phyloP scores from a whole-genome alignment of 371 early-diverging fungal species.

The Circinella umbellata region DNA sequence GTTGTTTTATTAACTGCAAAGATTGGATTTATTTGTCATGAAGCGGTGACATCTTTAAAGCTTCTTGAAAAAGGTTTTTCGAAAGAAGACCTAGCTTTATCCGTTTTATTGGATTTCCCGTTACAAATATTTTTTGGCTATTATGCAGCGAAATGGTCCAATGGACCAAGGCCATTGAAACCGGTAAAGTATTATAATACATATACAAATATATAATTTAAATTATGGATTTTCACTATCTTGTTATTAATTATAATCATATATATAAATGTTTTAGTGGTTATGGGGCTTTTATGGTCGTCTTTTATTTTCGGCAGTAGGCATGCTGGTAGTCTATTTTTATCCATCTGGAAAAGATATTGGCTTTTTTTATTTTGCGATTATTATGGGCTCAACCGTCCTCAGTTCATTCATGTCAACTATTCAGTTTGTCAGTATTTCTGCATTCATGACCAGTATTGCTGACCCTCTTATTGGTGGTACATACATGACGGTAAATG shows the following conservation, averaged over 20 bases:
- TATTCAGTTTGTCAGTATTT: slow-evolving; percentile 95
- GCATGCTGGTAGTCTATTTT: slow-evolving; percentile 83
- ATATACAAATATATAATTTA: no score
- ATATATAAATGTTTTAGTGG: slow-evolving; percentile 67
- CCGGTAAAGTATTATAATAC: slow-evolving; percentile 64
- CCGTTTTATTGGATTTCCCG: slow-evolving; percentile 95
- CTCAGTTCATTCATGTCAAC: slow-evolving; percentile 89
- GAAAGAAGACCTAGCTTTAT: slow-evolving; percentile 92
- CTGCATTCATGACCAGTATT: slow-evolving; percentile 93
- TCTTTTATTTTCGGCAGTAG: slow-evolving; percentile 74
- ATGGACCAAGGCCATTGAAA: slow-evolving; percentile 79
- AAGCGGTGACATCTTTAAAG: slow-evolving; percentile 92
- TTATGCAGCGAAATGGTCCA: slow-evolving; percentile 95
- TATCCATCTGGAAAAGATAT: slow-evolving; percentile 78
- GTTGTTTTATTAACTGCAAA: slow-evolving; percentile 83
- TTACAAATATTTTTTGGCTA: slow-evolving; percentile 96
- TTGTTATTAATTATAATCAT: not conserved
- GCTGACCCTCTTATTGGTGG: slow-evolving; percentile 97
- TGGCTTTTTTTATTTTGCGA: slow-evolving; percentile 73
- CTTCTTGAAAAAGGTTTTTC: slow-evolving; percentile 93
- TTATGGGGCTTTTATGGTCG: slow-evolving; percentile 88
- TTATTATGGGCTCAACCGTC: slow-evolving; percentile 85
- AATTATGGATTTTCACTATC: not conserved
- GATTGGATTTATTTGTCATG: slow-evolving; percentile 95
- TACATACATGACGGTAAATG: slow-evolving; percentile 93